Base-by-base conservation (phyloP, 1,139 yeast genomes). In the Yamadazyma membranifaciens region DNA sequence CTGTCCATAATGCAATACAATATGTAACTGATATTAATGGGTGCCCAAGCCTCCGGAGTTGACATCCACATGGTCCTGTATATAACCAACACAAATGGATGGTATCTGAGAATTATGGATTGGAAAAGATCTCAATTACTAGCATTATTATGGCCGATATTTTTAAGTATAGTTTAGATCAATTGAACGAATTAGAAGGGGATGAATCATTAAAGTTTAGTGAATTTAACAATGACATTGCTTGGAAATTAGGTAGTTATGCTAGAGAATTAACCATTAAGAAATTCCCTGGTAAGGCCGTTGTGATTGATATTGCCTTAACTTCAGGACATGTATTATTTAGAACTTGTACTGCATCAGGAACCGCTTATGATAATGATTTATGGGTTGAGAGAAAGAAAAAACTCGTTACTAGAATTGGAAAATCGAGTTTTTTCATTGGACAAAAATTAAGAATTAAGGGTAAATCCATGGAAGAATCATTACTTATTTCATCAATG, bases 311-410 rank as follows among this genome's bases (percentile, higher is more conserved):
- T 46, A 70, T 81, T 45, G 59, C 80, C 15, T 59, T 71, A 29
- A 52, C 72, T 16, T 62, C 64, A 32, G 82, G 82, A 3, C 83
- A 79, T 42, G 63, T 68, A 6, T 57, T 76, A 41, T 81, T 80
- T 64, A 81, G 77, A 46, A 60, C 78, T 17, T 65, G 72, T 16
- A 63, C 78, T 25, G 62, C 63, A 6, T 60, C 69, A 4, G 67
- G 67, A 1, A 66, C 79, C 10, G 59, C 67, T 10, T 55, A 63
- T 9, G 86, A 81, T 55, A 80, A 81, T 54, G 83, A 80, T 49
- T 57, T 62, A 34, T 81, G 86, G 86, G 75, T 80, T 25, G 62
- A 63, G 26, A 69, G 86, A 46, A 81, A 81, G 62, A 64, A 66
- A 45, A 70, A 64, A 37, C 65, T 81, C 1, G 84, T 76, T 2